Percentiles rank a stretch among this genome's conserved stretches.
Evolutionary conservation across 305 asterid species (phyloP).

Genomic region (Fraxinus paxiana): DNA sequence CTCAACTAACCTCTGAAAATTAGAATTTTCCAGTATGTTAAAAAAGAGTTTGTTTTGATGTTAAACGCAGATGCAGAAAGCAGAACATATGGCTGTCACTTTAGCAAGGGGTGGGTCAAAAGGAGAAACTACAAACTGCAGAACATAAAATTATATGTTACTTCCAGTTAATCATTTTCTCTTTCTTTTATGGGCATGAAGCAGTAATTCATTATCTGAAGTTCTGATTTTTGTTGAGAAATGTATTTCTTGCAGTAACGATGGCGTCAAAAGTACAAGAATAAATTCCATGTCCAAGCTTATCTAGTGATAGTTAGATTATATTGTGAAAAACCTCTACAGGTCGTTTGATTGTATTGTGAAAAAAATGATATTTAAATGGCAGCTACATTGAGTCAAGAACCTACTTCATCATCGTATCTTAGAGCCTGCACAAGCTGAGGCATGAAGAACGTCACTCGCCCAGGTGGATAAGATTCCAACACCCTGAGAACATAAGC

Average conservation of each 20-base stretch:
- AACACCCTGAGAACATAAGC: conserved; percentile 97
- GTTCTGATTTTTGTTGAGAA: conserved; percentile 7
- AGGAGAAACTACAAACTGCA: conserved; percentile 8
- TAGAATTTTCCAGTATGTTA: conserved; percentile 23
- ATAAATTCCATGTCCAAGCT: conserved; percentile 10
- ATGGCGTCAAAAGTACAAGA: conserved; percentile 9
- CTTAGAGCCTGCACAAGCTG: conserved; percentile 96
- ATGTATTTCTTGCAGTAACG: conserved; percentile 7
- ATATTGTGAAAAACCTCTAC: background rate
- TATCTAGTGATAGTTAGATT: conserved; percentile 5
- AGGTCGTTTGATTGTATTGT: background rate
- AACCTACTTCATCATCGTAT: conserved; percentile 89
- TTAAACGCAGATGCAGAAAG: conserved; percentile 21
- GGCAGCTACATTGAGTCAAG: conserved; percentile 24
- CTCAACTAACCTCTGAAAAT: conserved; percentile 85
- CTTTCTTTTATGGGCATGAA: conserved; percentile 5
- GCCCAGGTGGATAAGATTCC: conserved; percentile 95
- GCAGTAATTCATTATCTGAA: conserved; percentile 6
- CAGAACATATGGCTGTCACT: background rate
- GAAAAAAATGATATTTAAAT: conserved; percentile 8
- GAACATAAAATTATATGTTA: background rate
- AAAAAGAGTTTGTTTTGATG: conserved; percentile 13
- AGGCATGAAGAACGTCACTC: conserved; percentile 99
- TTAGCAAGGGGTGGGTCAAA: background rate
- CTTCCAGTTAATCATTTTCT: background rate